Base-by-base conservation (phyloP, 2,329 filamentous ascomycete species). In the Neonectria punicea region DNA sequence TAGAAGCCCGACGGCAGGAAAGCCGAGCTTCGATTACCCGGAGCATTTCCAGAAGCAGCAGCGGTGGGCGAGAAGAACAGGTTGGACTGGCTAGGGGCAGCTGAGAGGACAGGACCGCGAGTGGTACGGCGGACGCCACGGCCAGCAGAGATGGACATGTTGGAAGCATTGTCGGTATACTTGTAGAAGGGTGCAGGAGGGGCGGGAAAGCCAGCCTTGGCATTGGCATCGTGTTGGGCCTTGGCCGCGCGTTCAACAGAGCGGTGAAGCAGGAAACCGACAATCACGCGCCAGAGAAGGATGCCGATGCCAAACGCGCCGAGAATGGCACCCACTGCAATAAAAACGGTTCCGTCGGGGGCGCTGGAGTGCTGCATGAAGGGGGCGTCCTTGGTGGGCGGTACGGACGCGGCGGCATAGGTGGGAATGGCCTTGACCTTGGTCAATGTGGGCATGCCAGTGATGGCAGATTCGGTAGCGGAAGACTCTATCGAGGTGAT, bases 11-110 rank as follows among this genome's bases (percentile, higher is more conserved):
- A 91, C 16, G 95, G 95, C 20, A 98, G 85, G 76, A 95, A 97
- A n/a, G 85, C 84, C 1, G 93, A 97, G 64, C 87, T 89, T 58
- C 94, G 90, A 71, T 88, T 88, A 55, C 85, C 83, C 62, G 84
- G 83, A 14, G 85, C 82, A 43, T 87, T 89, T 14, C 91, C 92
- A 2, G 92, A 83, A 8, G 87, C 84, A 46, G 88, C 89, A 1
- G 94, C 94, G 0, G 96, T 98, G 0, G 96, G 96, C 8, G 94
- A 97, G 84, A 97, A 99, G 87, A 99, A 99, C 16, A 98, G 85
- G 67, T 91, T 93, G 41, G 89, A 89, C 72, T 86, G 83, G 74
- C 87, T 92, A 11, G 85, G 88, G 28, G 86, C 88, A 55, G 81
- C 81, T 10, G 87, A 87, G 2, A 85, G 85, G 32, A 82, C 79